Evolutionary conservation across 805 yeast species (phyloP).

Genomic region (Debaryomyces maramus): DNA sequence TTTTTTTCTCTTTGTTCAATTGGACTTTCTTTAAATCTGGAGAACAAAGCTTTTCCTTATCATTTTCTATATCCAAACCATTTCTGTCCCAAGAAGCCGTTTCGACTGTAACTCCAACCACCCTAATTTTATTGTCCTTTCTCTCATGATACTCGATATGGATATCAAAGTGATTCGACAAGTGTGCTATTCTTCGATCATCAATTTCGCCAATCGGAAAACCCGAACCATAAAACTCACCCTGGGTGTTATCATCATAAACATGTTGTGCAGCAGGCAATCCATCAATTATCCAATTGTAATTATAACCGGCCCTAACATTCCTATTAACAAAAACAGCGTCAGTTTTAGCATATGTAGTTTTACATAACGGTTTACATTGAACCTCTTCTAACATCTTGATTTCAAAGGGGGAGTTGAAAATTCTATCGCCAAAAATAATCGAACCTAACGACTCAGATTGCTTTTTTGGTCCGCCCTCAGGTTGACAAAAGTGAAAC

Average conservation of each 20-base stretch:
- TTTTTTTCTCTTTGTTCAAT: conserved; percentile 50
- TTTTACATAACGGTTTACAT: conserved; percentile 68
- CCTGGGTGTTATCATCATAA: conserved; percentile 55
- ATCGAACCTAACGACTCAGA: conserved; percentile 91
- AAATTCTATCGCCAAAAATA: conserved; percentile 92
- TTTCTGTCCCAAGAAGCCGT: conserved; percentile 58
- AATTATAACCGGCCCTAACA: conserved; percentile 78
- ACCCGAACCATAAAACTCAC: conserved; percentile 74
- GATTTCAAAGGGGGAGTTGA: conserved; percentile 84
- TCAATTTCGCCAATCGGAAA: conserved; percentile 76
- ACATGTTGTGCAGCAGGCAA: conserved; percentile 81
- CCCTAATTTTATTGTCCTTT: conserved; percentile 66
- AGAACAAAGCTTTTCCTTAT: conserved; percentile 30
- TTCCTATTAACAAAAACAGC: conserved; percentile 74
- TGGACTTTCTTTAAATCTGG: conserved; percentile 41
- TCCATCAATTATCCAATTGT: conserved; percentile 94
- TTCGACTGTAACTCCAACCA: conserved; percentile 83
- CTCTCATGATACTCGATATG: conserved; percentile 80
- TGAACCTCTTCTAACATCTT: conserved; percentile 70
- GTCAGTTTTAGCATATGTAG: conserved; percentile 62
- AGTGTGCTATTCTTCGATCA: conserved; percentile 52
- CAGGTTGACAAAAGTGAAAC: conserved; percentile 82
- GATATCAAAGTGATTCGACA: conserved; percentile 81
- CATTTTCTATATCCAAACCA: conserved; percentile 20
- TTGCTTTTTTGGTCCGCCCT: conserved; percentile 64